A percentile compares a stretch with the other conserved stretches of the same genome.
Evolutionary conservation across 495 filamentous ascomycete species (phyloP).

Genomic region (Xylaria flabelliformis): DNA sequence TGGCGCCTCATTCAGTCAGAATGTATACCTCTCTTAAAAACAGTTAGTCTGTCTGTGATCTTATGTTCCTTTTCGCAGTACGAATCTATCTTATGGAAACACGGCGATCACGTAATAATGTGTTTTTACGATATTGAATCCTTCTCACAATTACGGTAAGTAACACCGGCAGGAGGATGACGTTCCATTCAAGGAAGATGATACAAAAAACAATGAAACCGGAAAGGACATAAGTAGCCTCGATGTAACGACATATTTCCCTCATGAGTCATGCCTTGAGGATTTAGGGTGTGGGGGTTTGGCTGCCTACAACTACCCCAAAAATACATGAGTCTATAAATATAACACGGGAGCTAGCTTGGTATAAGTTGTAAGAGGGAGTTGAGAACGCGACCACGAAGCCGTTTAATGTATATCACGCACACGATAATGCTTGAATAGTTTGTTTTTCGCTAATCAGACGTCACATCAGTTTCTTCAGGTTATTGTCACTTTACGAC

Average conservation of each 20-base stretch:
- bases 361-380: not conserved
- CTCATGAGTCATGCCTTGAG: not conserved
- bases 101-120: not conserved
- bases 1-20: not conserved
- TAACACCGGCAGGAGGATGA: too few species aligned
- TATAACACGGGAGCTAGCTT: not conserved
- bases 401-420: not conserved
- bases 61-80: not conserved
- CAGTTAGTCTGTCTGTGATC: not conserved
- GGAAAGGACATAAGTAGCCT: not conserved
- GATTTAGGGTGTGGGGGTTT: not conserved
- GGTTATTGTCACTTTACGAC: not conserved
- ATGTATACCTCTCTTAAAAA: not conserved
- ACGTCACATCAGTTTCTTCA: too few species aligned
- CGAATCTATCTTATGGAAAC: not conserved
- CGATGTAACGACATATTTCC: not conserved
- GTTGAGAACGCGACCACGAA: not conserved
- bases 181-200: too few species aligned
- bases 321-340: not conserved
- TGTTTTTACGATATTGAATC: not conserved
- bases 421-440: not conserved
- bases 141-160: too few species aligned
- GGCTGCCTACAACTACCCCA: not conserved
- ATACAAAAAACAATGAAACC: too few species aligned
- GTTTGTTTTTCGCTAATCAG: not conserved